Conservation (phyloP, 805 yeast species). For the Wickerhamiella nectarea region DNA sequence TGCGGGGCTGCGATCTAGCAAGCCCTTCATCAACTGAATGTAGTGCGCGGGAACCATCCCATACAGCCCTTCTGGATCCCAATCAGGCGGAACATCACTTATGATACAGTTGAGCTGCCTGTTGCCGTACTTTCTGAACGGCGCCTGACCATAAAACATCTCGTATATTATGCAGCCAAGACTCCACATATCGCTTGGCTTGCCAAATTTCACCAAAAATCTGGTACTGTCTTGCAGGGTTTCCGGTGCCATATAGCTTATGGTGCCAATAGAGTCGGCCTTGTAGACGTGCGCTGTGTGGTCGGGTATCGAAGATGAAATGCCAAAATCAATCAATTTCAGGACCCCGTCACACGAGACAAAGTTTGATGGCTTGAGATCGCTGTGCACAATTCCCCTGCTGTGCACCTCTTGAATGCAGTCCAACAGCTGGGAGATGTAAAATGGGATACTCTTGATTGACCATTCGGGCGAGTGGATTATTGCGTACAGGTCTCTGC, state of each 20-base stretch:
- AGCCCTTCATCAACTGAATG: background rate
- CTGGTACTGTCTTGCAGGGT: slow-evolving; percentile 49
- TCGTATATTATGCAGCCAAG: slow-evolving; percentile 93
- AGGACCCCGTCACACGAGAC: slow-evolving; percentile 56
- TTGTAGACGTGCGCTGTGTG: slow-evolving; percentile 80
- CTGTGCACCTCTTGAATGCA: slow-evolving; percentile 84
- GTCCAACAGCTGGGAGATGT: slow-evolving; percentile 60
- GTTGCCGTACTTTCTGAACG: slow-evolving; percentile 34
- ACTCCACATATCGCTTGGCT: slow-evolving; percentile 95
- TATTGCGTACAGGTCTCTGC: slow-evolving; percentile 73
- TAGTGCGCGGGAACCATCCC: background rate
- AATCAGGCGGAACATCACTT: background rate
- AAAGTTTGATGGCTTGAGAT: slow-evolving; percentile 48
- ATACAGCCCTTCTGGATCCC: background rate
- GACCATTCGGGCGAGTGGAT: slow-evolving; percentile 39
- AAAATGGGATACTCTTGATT: slow-evolving; percentile 45
- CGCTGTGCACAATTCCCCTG: slow-evolving; percentile 75
- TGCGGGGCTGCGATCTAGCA: background rate
- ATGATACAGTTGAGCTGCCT: slow-evolving; percentile 29
- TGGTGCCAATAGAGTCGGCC: slow-evolving; percentile 86
- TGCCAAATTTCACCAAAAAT: slow-evolving; percentile 65
- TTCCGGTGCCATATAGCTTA: slow-evolving; percentile 96
- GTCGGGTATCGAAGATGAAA: slow-evolving; percentile 76
- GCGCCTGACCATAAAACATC: slow-evolving; percentile 88
- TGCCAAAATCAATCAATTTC: slow-evolving; percentile 85